These are phyloP conservation scores for Echium plantagineum DNA, from an alignment of 257 asterid species.

Conservation along the genomic window DNA sequence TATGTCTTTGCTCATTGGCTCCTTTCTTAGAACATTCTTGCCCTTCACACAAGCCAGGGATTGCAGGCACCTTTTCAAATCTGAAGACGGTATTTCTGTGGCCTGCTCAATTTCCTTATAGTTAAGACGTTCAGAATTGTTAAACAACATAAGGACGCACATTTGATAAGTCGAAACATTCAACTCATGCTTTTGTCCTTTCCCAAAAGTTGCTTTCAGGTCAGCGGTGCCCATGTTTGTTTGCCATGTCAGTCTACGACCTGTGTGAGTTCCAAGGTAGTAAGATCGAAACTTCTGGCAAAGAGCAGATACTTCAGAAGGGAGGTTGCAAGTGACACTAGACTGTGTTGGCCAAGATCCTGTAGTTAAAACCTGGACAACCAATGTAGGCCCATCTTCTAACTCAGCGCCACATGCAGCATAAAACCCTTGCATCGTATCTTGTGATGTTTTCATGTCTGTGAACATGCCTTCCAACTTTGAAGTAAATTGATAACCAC, in stretches of 20 bases:
- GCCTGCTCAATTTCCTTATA: conserved; percentile 77
- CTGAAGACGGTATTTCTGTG: conserved; percentile 68
- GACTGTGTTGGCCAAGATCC: conserved; percentile 92
- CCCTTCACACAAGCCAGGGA: conserved; percentile 82
- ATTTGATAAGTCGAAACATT: conserved; percentile 84
- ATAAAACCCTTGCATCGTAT: conserved; percentile 79
- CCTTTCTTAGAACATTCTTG: conserved; percentile 64
- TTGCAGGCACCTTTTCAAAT: conserved; percentile 71
- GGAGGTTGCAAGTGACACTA: conserved; percentile 56
- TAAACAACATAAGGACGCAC: conserved; percentile 80
- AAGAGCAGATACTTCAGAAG: conserved; percentile 51
- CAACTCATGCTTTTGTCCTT: conserved; percentile 77
- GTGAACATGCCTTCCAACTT: conserved; percentile 90
- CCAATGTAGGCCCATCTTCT: conserved; percentile 54
- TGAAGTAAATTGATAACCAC: conserved; percentile 85
- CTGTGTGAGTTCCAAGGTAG: conserved; percentile 81
- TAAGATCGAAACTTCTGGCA: conserved; percentile 70
- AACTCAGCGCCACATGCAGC: conserved; percentile 44
- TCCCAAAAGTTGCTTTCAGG: conserved; percentile 62
- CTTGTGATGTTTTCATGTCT: conserved; percentile 90
- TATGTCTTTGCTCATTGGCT: conserved; percentile 81
- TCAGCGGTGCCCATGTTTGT: conserved; percentile 92
- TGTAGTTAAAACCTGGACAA: conserved; percentile 72
- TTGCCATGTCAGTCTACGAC: conserved; percentile 78
- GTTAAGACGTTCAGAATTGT: conserved; percentile 47